These are phyloP conservation scores for Hypoxylon sp. DNA, from an alignment of 2,329 filamentous ascomycete genomes.

Conservation along the genomic window DNA sequence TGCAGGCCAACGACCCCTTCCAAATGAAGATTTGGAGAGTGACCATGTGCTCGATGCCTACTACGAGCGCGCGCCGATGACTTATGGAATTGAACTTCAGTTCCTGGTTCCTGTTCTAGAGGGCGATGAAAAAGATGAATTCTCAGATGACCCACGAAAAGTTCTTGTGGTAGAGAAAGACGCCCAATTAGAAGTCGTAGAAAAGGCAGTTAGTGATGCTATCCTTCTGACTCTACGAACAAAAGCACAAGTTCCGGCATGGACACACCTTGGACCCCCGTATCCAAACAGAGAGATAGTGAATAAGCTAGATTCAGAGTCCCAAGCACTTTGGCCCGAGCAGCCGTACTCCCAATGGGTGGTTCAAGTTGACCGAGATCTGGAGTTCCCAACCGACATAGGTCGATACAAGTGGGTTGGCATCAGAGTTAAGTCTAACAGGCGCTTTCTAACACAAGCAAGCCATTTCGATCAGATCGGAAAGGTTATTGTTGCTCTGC, in stretches of 20 bases:
- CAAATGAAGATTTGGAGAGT: not conserved
- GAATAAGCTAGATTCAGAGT: constrained; percentile 6
- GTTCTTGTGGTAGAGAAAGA: not conserved
- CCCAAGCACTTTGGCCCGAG: constrained; percentile 5
- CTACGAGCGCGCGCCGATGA: constrained; percentile 1
- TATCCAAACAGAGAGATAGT: not conserved
- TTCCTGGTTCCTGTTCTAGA: constrained; percentile 19
- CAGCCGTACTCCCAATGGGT: constrained; percentile 16
- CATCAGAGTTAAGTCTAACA: constrained; percentile 25
- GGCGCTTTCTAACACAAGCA: not conserved
- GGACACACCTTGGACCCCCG: constrained; percentile 17
- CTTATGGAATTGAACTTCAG: constrained; percentile 27
- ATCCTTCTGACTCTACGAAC: constrained; percentile 2
- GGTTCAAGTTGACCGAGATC: not conserved
- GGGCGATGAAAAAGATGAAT: not conserved
- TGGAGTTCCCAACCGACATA: not conserved
- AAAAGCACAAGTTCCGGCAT: constrained; percentile 2
- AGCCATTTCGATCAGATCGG: constrained; percentile 23
- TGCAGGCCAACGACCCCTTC: not conserved
- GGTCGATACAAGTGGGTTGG: constrained; percentile 26
- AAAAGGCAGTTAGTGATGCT: not conserved
- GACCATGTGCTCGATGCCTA: not conserved
- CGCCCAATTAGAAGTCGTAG: not conserved
- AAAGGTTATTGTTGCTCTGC: constrained; percentile 1
- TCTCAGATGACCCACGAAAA: not conserved